These are phyloP conservation scores for Escovopsis sp. DNA, from an alignment of 2,329 filamentous ascomycete genomes.

Conservation along the genomic window DNA sequence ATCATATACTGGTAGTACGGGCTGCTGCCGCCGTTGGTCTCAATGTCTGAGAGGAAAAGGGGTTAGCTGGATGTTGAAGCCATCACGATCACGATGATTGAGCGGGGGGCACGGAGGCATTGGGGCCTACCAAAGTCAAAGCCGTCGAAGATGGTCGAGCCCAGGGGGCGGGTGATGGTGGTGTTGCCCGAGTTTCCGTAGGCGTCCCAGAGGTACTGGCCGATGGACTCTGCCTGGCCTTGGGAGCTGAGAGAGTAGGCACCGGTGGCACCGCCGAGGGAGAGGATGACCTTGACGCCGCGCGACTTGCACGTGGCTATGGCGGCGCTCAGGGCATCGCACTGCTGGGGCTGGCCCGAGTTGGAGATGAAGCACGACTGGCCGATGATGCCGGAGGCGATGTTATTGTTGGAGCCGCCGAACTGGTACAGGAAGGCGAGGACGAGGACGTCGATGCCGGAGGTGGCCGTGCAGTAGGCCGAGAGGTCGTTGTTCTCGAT, in stretches of 20 bases:
- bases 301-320: conserved; percentile 5
- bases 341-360: conserved; percentile 15
- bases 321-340: conserved; percentile 4
- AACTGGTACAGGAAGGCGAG: conserved; percentile 25
- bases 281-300: conserved; percentile 8
- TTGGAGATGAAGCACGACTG: conserved; percentile 21
- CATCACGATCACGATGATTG: too few relatives aligned
- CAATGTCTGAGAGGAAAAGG: too few relatives aligned
- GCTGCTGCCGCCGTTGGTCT: conserved; percentile 9
- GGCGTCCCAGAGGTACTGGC: conserved; percentile 8
- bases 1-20: conserved; percentile 7
- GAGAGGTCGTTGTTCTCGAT: conserved; percentile 21
- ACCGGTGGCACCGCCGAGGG: conserved; percentile 6
- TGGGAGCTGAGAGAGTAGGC: conserved; percentile 4
- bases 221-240: conserved; percentile 5
- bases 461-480: conserved; percentile 19
- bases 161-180: conserved; percentile 11
- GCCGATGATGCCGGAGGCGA: conserved; percentile 24
- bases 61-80: too few relatives aligned
- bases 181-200: conserved; percentile 5
- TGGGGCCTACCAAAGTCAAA: too few relatives aligned
- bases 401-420: conserved; percentile 16
- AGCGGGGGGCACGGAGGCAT: too few relatives aligned
- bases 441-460: conserved; percentile 26
- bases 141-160: conserved; percentile 13